These are phyloP conservation scores for Verticillium nubilum DNA, from an alignment of 2,329 filamentous ascomycete genomes.

Conservation along the genomic window DNA sequence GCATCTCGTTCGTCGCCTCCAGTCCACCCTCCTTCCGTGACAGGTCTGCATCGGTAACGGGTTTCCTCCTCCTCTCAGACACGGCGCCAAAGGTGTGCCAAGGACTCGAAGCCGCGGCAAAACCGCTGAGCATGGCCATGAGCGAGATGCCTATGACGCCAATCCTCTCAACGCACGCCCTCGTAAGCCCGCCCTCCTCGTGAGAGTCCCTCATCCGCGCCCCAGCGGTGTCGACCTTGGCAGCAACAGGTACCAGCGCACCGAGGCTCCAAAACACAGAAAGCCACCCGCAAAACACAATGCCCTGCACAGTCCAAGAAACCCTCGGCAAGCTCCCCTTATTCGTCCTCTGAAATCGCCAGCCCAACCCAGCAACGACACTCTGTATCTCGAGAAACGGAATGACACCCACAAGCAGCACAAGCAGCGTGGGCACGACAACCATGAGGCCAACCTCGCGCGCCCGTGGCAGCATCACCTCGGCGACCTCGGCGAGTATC, in stretches of 20 bases:
- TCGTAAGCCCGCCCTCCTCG: constrained; percentile 33
- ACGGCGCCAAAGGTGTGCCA: constrained; percentile 77
- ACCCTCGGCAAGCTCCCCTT: constrained; percentile 51
- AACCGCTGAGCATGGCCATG: constrained; percentile 85
- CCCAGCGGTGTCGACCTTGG: constrained; percentile 13
- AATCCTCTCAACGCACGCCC: constrained; percentile 61
- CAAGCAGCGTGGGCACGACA: constrained; percentile 65
- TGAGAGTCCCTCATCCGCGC: constrained; percentile 19
- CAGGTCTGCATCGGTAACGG: constrained; percentile 69
- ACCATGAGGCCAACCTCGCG: constrained; percentile 62
- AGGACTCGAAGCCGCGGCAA: constrained; percentile 79
- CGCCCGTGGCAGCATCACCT: constrained; percentile 63
- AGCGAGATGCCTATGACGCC: constrained; percentile 80
- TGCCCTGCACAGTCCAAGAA: constrained; percentile 58
- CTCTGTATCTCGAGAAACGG: constrained; percentile 75
- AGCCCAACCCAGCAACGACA: constrained; percentile 51
- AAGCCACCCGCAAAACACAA: constrained; percentile 64
- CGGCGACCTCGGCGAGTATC: constrained; percentile 79
- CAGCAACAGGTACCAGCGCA: constrained; percentile 44
- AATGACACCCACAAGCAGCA: constrained; percentile 68
- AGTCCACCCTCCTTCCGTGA: constrained; percentile 73
- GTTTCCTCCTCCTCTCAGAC: constrained; percentile 40
- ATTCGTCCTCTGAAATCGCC: constrained; percentile 54
- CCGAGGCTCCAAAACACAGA: constrained; percentile 73
- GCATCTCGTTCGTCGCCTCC: constrained; percentile 74